These are phyloP conservation scores for Quercus mongolica DNA, from an alignment of 306 rosid genomes.

Conservation along the genomic window DNA sequence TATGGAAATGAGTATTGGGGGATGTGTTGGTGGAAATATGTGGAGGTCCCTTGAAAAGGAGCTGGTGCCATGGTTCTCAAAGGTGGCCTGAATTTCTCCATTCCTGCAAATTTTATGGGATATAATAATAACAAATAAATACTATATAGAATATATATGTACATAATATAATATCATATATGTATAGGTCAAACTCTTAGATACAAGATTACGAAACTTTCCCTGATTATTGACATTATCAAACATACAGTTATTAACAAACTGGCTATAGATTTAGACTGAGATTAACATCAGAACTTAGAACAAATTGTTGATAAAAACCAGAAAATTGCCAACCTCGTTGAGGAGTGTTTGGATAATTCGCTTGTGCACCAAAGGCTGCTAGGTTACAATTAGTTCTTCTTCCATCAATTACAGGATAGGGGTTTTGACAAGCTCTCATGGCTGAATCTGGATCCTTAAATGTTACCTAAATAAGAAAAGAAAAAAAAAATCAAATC, in stretches of 20 bases:
- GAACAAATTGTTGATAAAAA: neutral
- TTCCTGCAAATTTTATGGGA: slow-evolving; percentile 29
- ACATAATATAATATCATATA: neutral
- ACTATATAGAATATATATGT: neutral
- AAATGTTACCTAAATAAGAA: slow-evolving; percentile 56
- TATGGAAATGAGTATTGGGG: slow-evolving; percentile 45
- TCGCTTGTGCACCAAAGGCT: slow-evolving; percentile 47
- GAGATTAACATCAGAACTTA: neutral
- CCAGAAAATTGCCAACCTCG: slow-evolving; percentile 25
- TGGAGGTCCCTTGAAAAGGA: slow-evolving; percentile 32
- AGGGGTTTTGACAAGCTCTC: slow-evolving; percentile 62
- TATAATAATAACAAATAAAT: neutral
- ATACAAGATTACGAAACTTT: neutral
- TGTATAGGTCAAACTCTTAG: neutral
- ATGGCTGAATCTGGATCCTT: slow-evolving; percentile 64
- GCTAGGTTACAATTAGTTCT: slow-evolving; percentile 63
- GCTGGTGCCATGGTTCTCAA: slow-evolving; percentile 33
- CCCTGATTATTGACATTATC: neutral
- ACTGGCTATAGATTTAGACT: neutral
- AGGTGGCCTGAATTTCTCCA: slow-evolving; percentile 33
- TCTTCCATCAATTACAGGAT: slow-evolving; percentile 73
- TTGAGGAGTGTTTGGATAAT: slow-evolving; percentile 21
- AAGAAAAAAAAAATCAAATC: neutral
- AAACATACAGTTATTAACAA: neutral
- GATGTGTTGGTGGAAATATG: slow-evolving; percentile 37